Evolutionary conservation across 1,284 basidiomycete species (phyloP), one percentile per base, ranked within the genome.

Genomic region (Sparassis latifolia): DNA sequence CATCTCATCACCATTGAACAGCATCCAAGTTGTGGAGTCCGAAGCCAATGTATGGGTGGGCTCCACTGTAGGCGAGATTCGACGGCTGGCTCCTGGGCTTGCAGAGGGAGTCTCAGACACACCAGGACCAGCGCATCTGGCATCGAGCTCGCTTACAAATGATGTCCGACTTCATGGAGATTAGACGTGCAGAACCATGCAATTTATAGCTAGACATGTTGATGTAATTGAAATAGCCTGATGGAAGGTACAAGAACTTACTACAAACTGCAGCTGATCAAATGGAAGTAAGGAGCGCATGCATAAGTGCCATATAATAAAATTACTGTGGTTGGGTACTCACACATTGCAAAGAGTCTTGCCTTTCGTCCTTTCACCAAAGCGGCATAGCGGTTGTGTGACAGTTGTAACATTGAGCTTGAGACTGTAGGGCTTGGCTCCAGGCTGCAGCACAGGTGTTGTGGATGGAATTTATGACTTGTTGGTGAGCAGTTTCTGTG

Each of bases 271-370:
- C 77, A 75, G 52, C 70, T 75, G 52, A 46, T 42, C 42, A 47
- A 51, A 42, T 42, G 47, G 51, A 42, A 33, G 33, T 37, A 47
- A 50, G 49, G 55, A 32, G 35, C 39, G 48, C 49, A 48, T 57
- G 55, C 54, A 51, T 49, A 33, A 40, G 44, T 57, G 45, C 3
- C 46, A 59, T 47, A 40, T 42, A 28, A 28, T 6, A 12, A 28
- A 5, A 42, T 27, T 6, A 44, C 49, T 40, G 10, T 45, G 50
- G 37, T 32, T 42, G 35, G 33, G 51, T 30, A 79, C 83, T 67
- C 70, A 92, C 77, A 89, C 91, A 62, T 93, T 92, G 74, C 91
- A 93, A 44, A 92, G 87, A 1, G 90, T 92, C 74, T 91, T 91
- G 50, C 91, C 91, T 65, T 92, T 92, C 89, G 62, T 92, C 90